Evolutionary conservation across 164 flowering plant species (phyloP).

Genomic region (Chloranthus sessilifolius): DNA sequence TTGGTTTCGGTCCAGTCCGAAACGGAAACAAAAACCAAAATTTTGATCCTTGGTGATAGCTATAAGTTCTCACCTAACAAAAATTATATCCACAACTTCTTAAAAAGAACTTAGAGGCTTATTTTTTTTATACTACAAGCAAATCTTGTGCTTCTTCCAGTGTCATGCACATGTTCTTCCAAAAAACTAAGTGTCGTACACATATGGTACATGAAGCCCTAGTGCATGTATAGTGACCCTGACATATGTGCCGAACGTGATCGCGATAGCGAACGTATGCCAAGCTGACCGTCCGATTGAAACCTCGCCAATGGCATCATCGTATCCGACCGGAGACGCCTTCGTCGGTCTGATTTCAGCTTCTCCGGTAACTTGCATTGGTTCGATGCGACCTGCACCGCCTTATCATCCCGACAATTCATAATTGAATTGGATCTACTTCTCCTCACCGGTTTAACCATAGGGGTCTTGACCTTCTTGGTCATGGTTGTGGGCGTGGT

Average conservation of each 20-base stretch:
- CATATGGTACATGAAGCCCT: too few species aligned
- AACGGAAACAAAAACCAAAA: too few species aligned
- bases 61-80: too few species aligned
- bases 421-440: slow-evolving; percentile 19
- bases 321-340: slow-evolving; percentile 22
- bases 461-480: not conserved
- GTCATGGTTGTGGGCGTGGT: slow-evolving; percentile 8
- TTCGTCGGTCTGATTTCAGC: slow-evolving; percentile 5
- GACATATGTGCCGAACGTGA: slow-evolving; percentile 14
- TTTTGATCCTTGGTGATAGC: too few species aligned
- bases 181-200: too few species aligned
- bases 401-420: slow-evolving; percentile 47
- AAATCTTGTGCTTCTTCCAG: too few species aligned
- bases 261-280: slow-evolving; percentile 4
- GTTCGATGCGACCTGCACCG: slow-evolving; percentile 46
- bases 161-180: too few species aligned
- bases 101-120: too few species aligned
- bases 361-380: slow-evolving; percentile 12
- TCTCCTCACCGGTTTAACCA: slow-evolving; percentile 17
- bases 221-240: slow-evolving; percentile 8
- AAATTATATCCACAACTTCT: too few species aligned
- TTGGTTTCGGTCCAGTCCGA: too few species aligned
- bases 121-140: too few species aligned
- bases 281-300: slow-evolving; percentile 27
- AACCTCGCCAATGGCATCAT: slow-evolving; percentile 19